Evolutionary conservation across 177 flowering plant genomes (phyloP).

Genomic region (Vitis hybrid): DNA sequence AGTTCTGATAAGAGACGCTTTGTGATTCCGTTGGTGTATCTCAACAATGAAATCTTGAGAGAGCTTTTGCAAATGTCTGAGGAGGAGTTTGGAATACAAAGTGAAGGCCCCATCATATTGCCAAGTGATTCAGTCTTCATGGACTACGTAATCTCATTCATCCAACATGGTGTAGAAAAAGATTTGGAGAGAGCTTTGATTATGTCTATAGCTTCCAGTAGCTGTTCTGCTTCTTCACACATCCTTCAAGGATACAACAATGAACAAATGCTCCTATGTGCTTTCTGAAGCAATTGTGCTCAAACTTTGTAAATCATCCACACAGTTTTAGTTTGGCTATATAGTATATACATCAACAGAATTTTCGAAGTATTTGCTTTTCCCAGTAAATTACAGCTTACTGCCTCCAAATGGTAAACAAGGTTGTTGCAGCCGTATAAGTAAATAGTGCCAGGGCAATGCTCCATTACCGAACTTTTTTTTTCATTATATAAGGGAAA

Average conservation of each 20-base stretch:
- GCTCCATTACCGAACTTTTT: no score
- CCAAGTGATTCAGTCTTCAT: constrained; percentile 1
- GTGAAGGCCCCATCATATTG: constrained; percentile 6
- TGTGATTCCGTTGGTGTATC: constrained; percentile 1
- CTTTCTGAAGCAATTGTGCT: no score
- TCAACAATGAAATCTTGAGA: background rate
- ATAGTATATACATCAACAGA: no score
- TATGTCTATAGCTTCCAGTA: background rate
- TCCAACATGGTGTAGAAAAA: background rate
- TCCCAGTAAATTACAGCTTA: no score
- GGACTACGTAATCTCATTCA: background rate
- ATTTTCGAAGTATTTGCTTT: no score
- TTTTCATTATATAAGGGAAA: no score
- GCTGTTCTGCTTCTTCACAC: background rate
- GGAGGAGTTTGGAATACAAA: constrained; percentile 6
- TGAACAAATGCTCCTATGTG: no score
- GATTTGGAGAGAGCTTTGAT: constrained; percentile 1
- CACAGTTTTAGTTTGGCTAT: no score
- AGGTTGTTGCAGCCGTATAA: no score
- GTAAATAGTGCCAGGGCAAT: no score
- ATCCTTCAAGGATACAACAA: background rate
- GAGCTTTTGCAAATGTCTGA: constrained; percentile 5
- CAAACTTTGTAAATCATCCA: no score
- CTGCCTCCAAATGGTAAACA: no score
- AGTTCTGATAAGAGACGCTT: constrained; percentile 2